A percentile compares a stretch with the other conserved stretches of the same genome.
Conservation (phyloP, 371 early-diverging fungal genomes). For the Mucor racemosus region DNA sequence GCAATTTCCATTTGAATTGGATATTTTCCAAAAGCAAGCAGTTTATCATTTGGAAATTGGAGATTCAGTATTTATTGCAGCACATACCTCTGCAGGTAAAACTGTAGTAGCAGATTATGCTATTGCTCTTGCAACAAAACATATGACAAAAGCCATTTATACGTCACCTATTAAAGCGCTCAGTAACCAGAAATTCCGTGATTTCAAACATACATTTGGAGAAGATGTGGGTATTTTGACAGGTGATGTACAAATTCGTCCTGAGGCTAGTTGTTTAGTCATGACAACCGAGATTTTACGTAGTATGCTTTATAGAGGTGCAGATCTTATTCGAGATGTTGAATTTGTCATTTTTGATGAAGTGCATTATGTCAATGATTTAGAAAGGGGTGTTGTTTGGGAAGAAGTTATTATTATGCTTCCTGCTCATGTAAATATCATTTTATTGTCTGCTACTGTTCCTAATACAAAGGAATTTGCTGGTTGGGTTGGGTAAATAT, state of each 20-base stretch:
- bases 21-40: slow-evolving; percentile 98
- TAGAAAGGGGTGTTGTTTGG: slow-evolving; percentile 99
- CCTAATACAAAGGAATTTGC: slow-evolving; percentile 99
- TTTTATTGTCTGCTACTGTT: slow-evolving; percentile 98
- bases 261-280: slow-evolving; percentile 95
- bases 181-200: slow-evolving; percentile 99
- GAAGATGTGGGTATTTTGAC: slow-evolving; percentile 98
- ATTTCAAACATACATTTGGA: slow-evolving; percentile 92
- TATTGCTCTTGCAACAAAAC: slow-evolving; percentile 90
- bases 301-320: slow-evolving; percentile 98
- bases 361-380: slow-evolving; percentile 99
- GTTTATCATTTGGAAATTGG: slow-evolving; percentile 95
- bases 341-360: slow-evolving; percentile 99
- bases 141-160: slow-evolving; percentile 98
- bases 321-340: slow-evolving; percentile 96
- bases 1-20: slow-evolving; percentile 94
- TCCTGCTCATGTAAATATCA: slow-evolving; percentile 91
- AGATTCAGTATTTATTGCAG: slow-evolving; percentile 98
- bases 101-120: slow-evolving; percentile 99
- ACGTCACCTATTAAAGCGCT: slow-evolving; percentile 99
- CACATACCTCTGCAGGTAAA: slow-evolving; percentile 99
- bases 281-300: slow-evolving; percentile 99
- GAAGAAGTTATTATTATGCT: slow-evolving; percentile 99
- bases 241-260: slow-evolving; percentile 98
- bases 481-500: slow-evolving; percentile 95